Percentiles rank a stretch among this genome's conserved stretches.
phyloP scores from a whole-genome alignment of 768 basidiomycete genomes.

The Naganishia antarctica region DNA sequence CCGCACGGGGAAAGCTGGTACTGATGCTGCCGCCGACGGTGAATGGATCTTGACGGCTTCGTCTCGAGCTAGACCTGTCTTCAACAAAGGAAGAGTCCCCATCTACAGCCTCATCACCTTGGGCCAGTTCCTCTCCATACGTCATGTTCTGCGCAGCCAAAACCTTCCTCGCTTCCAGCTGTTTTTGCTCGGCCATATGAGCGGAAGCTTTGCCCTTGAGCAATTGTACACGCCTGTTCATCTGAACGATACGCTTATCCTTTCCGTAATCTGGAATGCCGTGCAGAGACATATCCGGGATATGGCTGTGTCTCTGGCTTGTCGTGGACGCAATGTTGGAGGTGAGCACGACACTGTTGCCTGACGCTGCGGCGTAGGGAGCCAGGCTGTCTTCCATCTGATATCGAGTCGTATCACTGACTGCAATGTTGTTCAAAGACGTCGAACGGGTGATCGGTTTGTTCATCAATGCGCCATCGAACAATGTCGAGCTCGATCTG shows the following conservation, averaged over 20 bases:
- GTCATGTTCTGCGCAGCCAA: slow-evolving; percentile 2
- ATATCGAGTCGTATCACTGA: slow-evolving; percentile 2
- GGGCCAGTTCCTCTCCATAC: slow-evolving; percentile 30
- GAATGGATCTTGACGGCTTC: slow-evolving; percentile 17
- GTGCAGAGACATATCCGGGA: slow-evolving; percentile 38
- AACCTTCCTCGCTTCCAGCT: slow-evolving; percentile 12
- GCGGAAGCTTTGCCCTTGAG: slow-evolving; percentile 39
- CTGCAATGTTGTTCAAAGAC: slow-evolving; percentile 20
- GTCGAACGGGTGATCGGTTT: slow-evolving; percentile 13
- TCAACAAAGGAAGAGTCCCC: slow-evolving; percentile 21
- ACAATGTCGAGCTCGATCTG: slow-evolving; percentile 15
- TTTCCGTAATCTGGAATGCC: slow-evolving; percentile 34
- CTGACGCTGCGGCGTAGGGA: slow-evolving; percentile 68
- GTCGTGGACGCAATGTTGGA: slow-evolving; percentile 73
- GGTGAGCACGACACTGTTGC: slow-evolving; percentile 88
- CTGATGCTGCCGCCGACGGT: slow-evolving; percentile 11
- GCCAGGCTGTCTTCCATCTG: slow-evolving; percentile 19
- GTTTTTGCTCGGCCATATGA: slow-evolving; percentile 23
- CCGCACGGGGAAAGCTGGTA: slow-evolving; percentile 16
- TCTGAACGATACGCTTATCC: slow-evolving; percentile 42
- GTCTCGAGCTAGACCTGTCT: slow-evolving; percentile 19
- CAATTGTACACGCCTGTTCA: slow-evolving; percentile 48
- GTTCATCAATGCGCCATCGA: neutral
- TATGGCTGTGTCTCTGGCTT: slow-evolving; percentile 7
- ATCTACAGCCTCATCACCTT: slow-evolving; percentile 32